Conservation (phyloP, 2,329 filamentous ascomycete species). For the Fusarium transvaalense region DNA sequence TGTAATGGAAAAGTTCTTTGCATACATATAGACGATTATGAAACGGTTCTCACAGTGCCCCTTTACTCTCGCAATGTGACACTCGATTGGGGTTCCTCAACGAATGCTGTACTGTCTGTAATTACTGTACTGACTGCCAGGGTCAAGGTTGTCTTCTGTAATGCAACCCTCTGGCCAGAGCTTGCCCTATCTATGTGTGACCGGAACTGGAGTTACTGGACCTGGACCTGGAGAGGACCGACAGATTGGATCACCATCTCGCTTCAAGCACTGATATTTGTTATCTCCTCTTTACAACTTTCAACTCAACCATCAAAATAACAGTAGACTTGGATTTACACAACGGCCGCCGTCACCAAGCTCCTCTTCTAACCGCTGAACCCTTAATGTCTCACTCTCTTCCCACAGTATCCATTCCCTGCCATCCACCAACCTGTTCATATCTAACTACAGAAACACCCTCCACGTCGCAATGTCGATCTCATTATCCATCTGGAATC, state of each 20-base stretch:
- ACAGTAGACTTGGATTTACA: neutral
- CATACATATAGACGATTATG: constrained; percentile 1
- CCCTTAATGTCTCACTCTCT: constrained; percentile 26
- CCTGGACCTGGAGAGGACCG: constrained; percentile 20
- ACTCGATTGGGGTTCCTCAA: constrained; percentile 10
- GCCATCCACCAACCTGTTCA: constrained; percentile 5
- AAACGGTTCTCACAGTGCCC: constrained; percentile 16
- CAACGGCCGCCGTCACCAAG: neutral
- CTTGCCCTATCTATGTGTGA: neutral
- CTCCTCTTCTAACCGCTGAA: neutral
- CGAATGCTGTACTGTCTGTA: neutral
- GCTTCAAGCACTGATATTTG: constrained; percentile 6
- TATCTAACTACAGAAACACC: constrained; percentile 1
- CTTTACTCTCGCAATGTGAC: constrained; percentile 24
- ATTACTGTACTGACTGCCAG: neutral
- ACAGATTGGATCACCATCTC: constrained; percentile 21
- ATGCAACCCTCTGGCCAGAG: constrained; percentile 14
- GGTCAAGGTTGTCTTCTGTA: constrained; percentile 17
- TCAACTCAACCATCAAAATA: neutral
- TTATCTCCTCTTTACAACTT: neutral
- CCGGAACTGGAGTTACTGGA: constrained; percentile 9
- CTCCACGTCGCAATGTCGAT: constrained; percentile 28
- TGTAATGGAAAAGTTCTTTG: neutral
- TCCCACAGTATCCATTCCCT: neutral
- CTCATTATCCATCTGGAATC: constrained; percentile 26